phyloP scores from a whole-genome alignment of 225 moss, liverwort and hornwort species.

The Pleurozium schreberi region DNA sequence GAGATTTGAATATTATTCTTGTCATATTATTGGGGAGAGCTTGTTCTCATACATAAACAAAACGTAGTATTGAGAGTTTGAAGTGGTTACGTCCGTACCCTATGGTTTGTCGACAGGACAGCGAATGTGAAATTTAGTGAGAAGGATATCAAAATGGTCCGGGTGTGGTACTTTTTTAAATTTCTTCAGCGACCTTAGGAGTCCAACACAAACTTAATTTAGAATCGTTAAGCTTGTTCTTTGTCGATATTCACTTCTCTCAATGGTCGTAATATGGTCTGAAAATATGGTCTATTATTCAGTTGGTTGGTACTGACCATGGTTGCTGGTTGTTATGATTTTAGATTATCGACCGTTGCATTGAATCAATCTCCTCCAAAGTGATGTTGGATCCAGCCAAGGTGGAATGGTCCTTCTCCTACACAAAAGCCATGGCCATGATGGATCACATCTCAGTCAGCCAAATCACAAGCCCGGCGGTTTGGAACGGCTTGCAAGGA shows the following conservation, averaged over 20 bases:
- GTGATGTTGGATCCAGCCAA: constrained; percentile 31
- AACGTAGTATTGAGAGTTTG: background rate
- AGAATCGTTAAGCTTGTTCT: background rate
- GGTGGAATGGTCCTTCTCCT: constrained; percentile 78
- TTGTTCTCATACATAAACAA: too few species aligned
- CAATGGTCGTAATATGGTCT: background rate
- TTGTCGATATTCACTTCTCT: background rate
- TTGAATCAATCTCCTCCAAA: constrained; percentile 66
- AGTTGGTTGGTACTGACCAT: background rate
- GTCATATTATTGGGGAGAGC: too few species aligned
- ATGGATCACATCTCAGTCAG: constrained; percentile 38
- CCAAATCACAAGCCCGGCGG: constrained; percentile 27
- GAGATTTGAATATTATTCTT: background rate
- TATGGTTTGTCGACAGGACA: background rate
- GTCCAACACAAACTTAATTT: background rate
- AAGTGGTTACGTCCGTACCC: background rate
- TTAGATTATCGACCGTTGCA: constrained; percentile 45
- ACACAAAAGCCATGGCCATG: constrained; percentile 41
- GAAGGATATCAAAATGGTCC: background rate
- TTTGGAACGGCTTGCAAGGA: constrained; percentile 54
- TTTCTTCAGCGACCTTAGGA: background rate
- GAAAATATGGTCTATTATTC: background rate
- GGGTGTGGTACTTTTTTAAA: background rate
- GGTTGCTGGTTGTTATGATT: background rate
- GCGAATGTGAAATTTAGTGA: background rate